Conservation (phyloP, 164 flowering plant genomes). For the Liriodendron chinense region DNA sequence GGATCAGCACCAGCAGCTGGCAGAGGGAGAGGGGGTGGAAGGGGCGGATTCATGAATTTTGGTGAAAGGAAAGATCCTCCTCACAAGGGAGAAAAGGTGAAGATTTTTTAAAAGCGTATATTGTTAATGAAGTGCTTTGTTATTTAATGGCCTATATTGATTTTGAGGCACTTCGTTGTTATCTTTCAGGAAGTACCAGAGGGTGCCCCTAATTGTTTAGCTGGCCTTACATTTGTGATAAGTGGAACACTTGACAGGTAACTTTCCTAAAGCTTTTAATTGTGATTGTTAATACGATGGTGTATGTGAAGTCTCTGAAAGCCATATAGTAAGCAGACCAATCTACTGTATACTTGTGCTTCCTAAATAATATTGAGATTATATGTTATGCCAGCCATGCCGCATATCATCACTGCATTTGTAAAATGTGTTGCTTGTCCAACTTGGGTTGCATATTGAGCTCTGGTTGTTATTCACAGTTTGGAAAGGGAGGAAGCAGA, state of each 20-base stretch:
- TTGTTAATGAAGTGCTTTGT: not conserved
- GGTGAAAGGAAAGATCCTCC: slow-evolving; percentile 99
- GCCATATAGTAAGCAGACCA: not conserved
- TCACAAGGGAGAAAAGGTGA: slow-evolving; percentile 93
- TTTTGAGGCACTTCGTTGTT: slow-evolving; percentile 9
- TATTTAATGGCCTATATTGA: slow-evolving; percentile 6
- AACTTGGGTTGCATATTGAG: not conserved
- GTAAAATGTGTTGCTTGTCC: not conserved
- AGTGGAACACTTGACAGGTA: slow-evolving; percentile 99
- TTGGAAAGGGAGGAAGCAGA: slow-evolving; percentile 99
- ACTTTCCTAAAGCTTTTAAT: not conserved
- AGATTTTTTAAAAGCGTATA: not conserved
- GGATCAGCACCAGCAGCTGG: slow-evolving; percentile 36
- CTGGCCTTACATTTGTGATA: slow-evolving; percentile 89
- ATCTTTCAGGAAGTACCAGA: slow-evolving; percentile 85
- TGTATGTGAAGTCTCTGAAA: not conserved
- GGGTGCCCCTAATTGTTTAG: slow-evolving; percentile 82
- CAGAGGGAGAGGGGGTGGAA: slow-evolving; percentile 78
- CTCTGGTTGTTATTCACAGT: slow-evolving; percentile 38
- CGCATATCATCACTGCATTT: not conserved
- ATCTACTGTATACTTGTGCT: not conserved
- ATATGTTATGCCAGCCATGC: not conserved
- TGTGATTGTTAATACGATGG: not conserved
- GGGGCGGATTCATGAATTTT: slow-evolving; percentile 92
- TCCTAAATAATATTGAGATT: not conserved